Conservation (phyloP, 2,329 filamentous ascomycete genomes). For the Diplocarpon mali region DNA sequence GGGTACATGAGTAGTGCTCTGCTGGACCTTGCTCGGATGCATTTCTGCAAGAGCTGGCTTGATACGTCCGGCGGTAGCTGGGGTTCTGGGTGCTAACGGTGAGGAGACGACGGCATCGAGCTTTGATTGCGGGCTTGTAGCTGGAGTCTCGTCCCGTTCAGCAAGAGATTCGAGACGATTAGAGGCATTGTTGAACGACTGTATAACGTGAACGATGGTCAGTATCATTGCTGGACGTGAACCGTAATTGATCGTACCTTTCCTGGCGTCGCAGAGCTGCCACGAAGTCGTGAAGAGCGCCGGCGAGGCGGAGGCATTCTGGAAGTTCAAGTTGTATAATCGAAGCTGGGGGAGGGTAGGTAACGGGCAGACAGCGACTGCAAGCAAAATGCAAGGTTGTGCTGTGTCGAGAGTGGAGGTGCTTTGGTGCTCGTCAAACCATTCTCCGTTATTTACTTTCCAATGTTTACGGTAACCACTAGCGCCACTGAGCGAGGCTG, state of each 20-base stretch:
- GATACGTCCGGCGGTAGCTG: conserved; percentile 51
- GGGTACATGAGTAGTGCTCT: conserved; percentile 60
- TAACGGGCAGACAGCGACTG: not conserved
- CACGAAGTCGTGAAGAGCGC: conserved; percentile 25
- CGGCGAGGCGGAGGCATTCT: conserved; percentile 24
- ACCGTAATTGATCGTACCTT: conserved; percentile 17
- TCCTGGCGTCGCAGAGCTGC: conserved; percentile 21
- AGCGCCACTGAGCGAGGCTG: not conserved
- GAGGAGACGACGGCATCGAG: conserved; percentile 20
- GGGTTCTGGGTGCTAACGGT: conserved; percentile 36
- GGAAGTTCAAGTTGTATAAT: not conserved
- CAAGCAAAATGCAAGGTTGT: too few species aligned
- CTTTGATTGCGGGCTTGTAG: conserved; percentile 10
- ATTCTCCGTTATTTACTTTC: too few species aligned
- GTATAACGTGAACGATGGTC: not conserved
- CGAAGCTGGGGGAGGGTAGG: not conserved
- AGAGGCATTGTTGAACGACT: conserved; percentile 14
- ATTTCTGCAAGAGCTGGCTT: conserved; percentile 72
- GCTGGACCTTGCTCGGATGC: conserved; percentile 78
- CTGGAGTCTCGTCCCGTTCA: conserved; percentile 25
- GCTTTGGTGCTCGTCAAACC: too few species aligned
- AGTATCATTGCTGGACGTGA: not conserved
- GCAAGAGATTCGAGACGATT: conserved; percentile 21
- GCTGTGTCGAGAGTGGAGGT: too few species aligned
- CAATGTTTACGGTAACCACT: too few species aligned